These are phyloP conservation scores for Niebla homalea DNA, from an alignment of 495 filamentous ascomycete species.

Conservation along the genomic window DNA sequence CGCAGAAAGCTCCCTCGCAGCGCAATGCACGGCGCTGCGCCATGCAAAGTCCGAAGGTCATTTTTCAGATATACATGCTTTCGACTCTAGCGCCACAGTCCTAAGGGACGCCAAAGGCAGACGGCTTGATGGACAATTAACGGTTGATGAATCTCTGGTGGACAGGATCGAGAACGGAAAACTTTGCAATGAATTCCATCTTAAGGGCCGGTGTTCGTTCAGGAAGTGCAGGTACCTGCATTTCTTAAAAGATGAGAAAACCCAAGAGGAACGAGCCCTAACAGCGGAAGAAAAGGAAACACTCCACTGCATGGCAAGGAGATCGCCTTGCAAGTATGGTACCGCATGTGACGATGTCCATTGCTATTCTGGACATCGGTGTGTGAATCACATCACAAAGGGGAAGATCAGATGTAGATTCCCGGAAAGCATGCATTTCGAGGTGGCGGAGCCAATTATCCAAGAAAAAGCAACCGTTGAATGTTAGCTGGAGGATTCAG, in stretches of 20 bases:
- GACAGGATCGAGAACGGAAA: background rate
- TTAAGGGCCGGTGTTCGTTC: background rate
- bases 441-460: background rate
- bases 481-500: too few species aligned
- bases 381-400: background rate
- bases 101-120: background rate
- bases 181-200: background rate
- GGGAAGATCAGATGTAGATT: background rate
- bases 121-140: background rate
- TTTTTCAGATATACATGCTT: background rate
- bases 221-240: constrained; percentile 3
- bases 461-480: background rate
- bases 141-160: background rate
- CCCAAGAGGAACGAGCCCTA: background rate
- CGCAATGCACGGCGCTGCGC: background rate
- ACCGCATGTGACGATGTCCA: background rate
- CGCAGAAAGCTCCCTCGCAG: background rate
- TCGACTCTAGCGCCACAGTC: background rate
- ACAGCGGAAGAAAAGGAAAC: background rate
- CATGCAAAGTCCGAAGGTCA: background rate
- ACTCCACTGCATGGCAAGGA: background rate
- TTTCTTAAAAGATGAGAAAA: background rate
- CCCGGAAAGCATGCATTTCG: constrained; percentile 1
- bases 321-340: background rate
- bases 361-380: background rate